Base-by-base conservation (phyloP, 2,329 filamentous ascomycete genomes). In the Trichoderma pleuroti region DNA sequence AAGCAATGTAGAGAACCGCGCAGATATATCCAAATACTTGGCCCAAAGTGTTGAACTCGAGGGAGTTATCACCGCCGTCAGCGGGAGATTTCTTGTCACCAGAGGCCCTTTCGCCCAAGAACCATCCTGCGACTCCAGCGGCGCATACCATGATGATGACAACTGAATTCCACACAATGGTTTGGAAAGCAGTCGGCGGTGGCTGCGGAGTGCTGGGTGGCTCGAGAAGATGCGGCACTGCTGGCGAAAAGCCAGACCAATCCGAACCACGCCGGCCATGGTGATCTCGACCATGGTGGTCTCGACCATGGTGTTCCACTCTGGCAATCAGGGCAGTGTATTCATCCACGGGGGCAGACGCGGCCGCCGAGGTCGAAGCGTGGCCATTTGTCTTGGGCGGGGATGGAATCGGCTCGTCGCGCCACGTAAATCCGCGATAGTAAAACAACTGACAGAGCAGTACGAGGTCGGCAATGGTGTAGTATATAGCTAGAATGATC, bases 21-120 rank as follows among this genome's bases (percentile, higher is more conserved):
- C 95, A 98, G 61, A 98, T 86, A 82, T 97, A 98, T 46, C 96
- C 96, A 76, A 97, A 98, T 61, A 97, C 84, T 78, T 99, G 96
- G 64, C 96, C 96, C 81, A 90, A 88, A 34, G 90, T 77, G 75
- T 91, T 93, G 81, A 98, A 92, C 1, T 85, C 81, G 11, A 93
- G 86, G 1, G 83, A 79, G 57, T 86, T 83, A 30, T 83, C 82
- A 42, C 82, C 81, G 36, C 82, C 79, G 3, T 84, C 79, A 49
- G 73, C 66, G 3, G 74, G 71, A 8, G 84, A 80, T 30, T 83
- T 81, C 57, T 83, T 81, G 18, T 82, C 81, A 72, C 78, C 77
- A 67, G 75, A 78, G 69, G 78, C 75, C 39, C 79, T 77, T 28
- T 81, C 76, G 80, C 70, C 87, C 49, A 98, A 84, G 77, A 91